Percentiles rank a stretch among this genome's conserved stretches.
These are phyloP conservation scores for Botrytis hyacinthi DNA, from an alignment of 2,329 filamentous ascomycete species.

Conservation along the genomic window DNA sequence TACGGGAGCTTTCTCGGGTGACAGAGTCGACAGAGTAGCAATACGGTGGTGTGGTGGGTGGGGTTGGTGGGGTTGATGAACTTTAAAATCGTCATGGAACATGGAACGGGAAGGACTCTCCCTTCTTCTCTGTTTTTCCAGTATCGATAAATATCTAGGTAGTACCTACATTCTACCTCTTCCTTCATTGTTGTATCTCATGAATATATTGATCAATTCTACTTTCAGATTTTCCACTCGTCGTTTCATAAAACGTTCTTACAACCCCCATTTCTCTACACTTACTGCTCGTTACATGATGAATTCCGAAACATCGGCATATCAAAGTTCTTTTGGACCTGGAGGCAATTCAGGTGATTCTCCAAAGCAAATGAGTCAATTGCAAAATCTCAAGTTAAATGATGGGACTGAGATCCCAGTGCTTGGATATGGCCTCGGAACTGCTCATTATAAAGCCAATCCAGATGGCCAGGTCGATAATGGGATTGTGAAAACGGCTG, in stretches of 20 bases:
- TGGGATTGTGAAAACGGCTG: conserved; percentile 49
- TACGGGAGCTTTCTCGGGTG: background rate
- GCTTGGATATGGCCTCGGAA: conserved; percentile 72
- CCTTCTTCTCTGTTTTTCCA: background rate
- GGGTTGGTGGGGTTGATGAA: background rate
- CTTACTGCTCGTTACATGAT: conserved; percentile 36
- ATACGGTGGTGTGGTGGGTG: background rate
- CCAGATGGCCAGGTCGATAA: conserved; percentile 48
- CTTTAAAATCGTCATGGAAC: background rate
- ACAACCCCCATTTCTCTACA: background rate
- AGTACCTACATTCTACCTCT: background rate
- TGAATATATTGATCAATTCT: background rate
- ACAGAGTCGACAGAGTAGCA: background rate
- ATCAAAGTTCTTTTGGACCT: conserved; percentile 31
- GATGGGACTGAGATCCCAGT: conserved; percentile 71
- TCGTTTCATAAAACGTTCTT: background rate
- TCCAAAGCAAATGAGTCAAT: conserved; percentile 60
- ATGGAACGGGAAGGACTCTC: background rate
- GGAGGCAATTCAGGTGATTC: conserved; percentile 63
- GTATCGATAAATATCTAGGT: background rate
- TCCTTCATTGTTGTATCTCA: background rate
- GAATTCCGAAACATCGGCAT: conserved; percentile 45
- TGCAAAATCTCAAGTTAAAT: conserved; percentile 65
- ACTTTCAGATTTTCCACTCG: background rate
- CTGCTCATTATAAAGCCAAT: conserved; percentile 58